Evolutionary conservation across 2,329 filamentous ascomycete species (phyloP), one percentile per base, ranked within the genome.

Genomic region (Didymella sp.): DNA sequence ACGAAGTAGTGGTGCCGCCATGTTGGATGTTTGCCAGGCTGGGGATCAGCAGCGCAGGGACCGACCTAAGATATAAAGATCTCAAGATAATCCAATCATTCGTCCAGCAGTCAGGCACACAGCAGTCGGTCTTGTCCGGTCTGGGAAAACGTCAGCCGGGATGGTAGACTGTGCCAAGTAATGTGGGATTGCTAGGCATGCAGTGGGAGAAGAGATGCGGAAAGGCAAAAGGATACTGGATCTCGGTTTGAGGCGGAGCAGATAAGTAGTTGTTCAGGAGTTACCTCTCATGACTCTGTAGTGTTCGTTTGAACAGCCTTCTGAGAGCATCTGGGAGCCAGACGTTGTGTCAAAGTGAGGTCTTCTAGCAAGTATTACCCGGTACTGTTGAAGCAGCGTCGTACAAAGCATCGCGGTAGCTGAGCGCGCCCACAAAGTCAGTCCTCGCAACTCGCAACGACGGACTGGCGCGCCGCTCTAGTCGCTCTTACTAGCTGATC

Each of bases 101-200:
- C 58, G 59, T 40, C 56, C 56, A 51, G 41, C 51, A 38, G 51
- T 56, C 60, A 70, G 68, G 61, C 62, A 72, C 61, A 64, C 60
- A 59, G 60, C 65, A 70, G 61, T 67, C 65, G 64, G 68, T 64
- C 52, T 51, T 62, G 61, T 59, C 60, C 62, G 57, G 51, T 61
- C 49, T 66, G 58, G 69, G 71, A 69, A 58, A 69, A 67, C 53
- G 67, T 71, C 73, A 73, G 51, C 73, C 67, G 67, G 67, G 58
- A 24, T 43, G 17, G 44, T 51, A 61, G 56, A 44, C 59, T 44
- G 50, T 51, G 70, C 72, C 70, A 74, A 73, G 72, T 31, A 60
- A 58, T 54, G 66, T 65, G 51, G 66, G 66, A 69, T 56, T 59
- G 40, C 64, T 61, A 59, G 67, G 69, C 66, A 64, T 70, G 65